These are phyloP conservation scores for Picochlorum sp. DNA, from an alignment of 139 green algal genomes.

Conservation along the genomic window DNA sequence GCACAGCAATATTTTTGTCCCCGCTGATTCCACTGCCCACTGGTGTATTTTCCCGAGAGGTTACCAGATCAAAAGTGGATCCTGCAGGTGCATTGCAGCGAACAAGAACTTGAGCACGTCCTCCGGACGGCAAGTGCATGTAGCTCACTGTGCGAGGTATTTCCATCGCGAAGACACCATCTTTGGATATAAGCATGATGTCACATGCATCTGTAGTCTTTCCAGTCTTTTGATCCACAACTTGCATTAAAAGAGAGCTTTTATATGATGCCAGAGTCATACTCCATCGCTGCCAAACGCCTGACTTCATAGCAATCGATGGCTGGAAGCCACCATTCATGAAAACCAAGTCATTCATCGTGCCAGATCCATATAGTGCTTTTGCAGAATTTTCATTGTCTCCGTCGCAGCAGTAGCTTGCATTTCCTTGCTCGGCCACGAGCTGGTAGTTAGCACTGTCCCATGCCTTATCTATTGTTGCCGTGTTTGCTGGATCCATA, in stretches of 20 bases:
- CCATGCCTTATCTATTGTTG: not conserved
- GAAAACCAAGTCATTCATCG: not conserved
- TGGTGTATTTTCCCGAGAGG: not conserved
- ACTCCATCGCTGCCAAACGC: not conserved
- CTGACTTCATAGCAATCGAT: not conserved
- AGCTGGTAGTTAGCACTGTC: not conserved
- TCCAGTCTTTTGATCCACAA: not conserved
- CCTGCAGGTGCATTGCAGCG: not conserved
- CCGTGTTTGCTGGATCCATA: not conserved
- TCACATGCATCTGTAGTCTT: not conserved
- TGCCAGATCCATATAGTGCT: not conserved
- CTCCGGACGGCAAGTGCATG: not conserved
- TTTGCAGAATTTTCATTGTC: not conserved
- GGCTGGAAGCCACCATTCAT: not conserved
- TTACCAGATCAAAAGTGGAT: not conserved
- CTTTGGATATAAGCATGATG: not conserved
- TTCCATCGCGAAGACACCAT: not conserved
- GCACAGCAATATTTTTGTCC: not conserved
- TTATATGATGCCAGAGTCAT: not conserved
- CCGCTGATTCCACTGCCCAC: not conserved
- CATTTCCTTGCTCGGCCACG: not conserved
- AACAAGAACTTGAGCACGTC: not conserved
- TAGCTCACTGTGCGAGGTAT: not conserved
- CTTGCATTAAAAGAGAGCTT: not conserved
- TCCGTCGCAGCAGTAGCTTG: not conserved